Conservation (phyloP, 2,329 filamentous ascomycete species). For the Stylonectria norvegica region DNA sequence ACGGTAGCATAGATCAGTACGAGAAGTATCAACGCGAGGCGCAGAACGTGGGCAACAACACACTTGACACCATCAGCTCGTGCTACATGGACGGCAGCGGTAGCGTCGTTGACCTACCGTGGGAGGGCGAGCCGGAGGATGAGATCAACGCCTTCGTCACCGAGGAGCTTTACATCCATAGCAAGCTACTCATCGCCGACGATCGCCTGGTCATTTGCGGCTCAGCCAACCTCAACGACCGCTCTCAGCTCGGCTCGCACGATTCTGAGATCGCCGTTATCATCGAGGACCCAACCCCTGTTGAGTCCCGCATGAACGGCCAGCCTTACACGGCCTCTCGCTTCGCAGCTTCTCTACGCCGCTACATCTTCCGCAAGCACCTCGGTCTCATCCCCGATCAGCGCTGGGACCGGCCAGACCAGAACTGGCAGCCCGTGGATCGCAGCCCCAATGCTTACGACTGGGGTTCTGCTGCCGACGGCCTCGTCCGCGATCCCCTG, state of each 20-base stretch:
- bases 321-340: slow-evolving; percentile 66
- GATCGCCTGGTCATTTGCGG: slow-evolving; percentile 80
- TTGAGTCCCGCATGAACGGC: slow-evolving; percentile 73
- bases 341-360: slow-evolving; percentile 76
- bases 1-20: slow-evolving; percentile 49
- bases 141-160: slow-evolving; percentile 61
- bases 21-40: slow-evolving; percentile 71
- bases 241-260: slow-evolving; percentile 76
- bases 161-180: slow-evolving; percentile 62
- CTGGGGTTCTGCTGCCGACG: slow-evolving; percentile 64
- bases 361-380: slow-evolving; percentile 88
- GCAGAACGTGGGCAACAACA: slow-evolving; percentile 48
- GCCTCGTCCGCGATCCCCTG: slow-evolving; percentile 72
- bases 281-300: slow-evolving; percentile 70
- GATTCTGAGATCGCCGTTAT: slow-evolving; percentile 89
- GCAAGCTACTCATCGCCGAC: slow-evolving; percentile 75
- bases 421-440: slow-evolving; percentile 74
- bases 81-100: slow-evolving; percentile 81
- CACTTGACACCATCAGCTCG: slow-evolving; percentile 72
- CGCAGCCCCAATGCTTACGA: slow-evolving; percentile 69
- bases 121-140: slow-evolving; percentile 51
- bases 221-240: slow-evolving; percentile 57
- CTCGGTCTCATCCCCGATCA: slow-evolving; percentile 79
- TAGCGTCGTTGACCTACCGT: slow-evolving; percentile 59
- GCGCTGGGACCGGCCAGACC: slow-evolving; percentile 60